Evolutionary conservation across 2,329 filamentous ascomycete genomes (phyloP).

Genomic region (Epicoccum nigrum): DNA sequence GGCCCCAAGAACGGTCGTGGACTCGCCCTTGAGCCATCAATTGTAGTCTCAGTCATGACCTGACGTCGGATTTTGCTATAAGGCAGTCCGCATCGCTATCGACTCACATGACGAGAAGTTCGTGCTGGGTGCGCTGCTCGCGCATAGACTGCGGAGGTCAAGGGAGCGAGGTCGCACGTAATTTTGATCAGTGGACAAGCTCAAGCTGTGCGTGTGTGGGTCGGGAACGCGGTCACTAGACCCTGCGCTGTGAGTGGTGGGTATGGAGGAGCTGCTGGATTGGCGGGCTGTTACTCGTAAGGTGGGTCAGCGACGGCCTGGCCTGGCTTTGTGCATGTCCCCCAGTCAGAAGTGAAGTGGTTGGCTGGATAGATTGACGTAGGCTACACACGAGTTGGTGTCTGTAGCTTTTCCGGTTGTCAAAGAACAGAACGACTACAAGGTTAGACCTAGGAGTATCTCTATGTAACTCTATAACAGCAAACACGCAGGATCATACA

Average conservation of each 20-base stretch:
- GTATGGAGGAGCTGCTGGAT: constrained; percentile 29
- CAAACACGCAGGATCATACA: not conserved
- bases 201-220: constrained; percentile 46
- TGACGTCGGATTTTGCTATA: constrained; percentile 51
- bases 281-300: constrained; percentile 26
- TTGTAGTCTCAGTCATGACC: constrained; percentile 22
- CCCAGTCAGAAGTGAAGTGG: constrained; percentile 27
- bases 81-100: constrained; percentile 43
- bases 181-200: constrained; percentile 49
- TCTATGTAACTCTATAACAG: not conserved
- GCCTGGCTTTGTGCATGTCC: constrained; percentile 33
- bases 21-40: constrained; percentile 13
- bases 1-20: constrained; percentile 25
- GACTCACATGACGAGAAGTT: constrained; percentile 49
- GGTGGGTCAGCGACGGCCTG: constrained; percentile 33
- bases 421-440: not conserved
- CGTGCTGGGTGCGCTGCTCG: constrained; percentile 48
- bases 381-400: constrained; percentile 23
- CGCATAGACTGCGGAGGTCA: constrained; percentile 41
- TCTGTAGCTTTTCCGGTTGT: not conserved
- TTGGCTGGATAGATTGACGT: constrained; percentile 25
- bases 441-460: not conserved
- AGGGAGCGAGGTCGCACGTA: constrained; percentile 43
- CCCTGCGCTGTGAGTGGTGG: constrained; percentile 28
- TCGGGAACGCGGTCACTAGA: constrained; percentile 39